Percentiles rank a stretch among this genome's conserved stretches.
Conservation (phyloP, 768 basidiomycete genomes). For the Lentinula boryana region DNA sequence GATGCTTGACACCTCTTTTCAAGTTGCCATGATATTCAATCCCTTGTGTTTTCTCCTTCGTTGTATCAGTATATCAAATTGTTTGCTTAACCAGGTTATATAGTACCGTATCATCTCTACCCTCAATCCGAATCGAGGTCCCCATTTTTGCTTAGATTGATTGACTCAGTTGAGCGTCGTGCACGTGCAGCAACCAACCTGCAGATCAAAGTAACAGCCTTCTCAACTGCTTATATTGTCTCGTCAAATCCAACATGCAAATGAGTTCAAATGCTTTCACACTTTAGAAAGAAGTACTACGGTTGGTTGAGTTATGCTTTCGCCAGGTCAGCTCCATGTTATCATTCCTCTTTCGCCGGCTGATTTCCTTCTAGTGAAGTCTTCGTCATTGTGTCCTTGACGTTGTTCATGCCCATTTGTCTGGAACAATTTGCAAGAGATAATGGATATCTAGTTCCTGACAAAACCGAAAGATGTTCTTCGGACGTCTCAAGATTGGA, state of each 20-base stretch:
- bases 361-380: slow-evolving; percentile 49
- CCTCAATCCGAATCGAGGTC: not conserved
- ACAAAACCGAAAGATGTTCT: slow-evolving; percentile 54
- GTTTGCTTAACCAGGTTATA: not conserved
- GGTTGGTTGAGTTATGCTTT: slow-evolving; percentile 87
- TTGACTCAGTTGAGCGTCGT: not conserved
- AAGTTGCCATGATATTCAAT: not conserved
- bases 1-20: not conserved
- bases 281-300: not conserved
- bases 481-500: slow-evolving; percentile 6
- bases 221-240: not conserved
- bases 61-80: not conserved
- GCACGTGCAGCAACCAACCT: not conserved
- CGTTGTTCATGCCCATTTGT: slow-evolving; percentile 78
- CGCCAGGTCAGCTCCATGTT: slow-evolving; percentile 49
- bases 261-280: not conserved
- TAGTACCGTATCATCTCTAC: not conserved
- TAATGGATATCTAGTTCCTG: slow-evolving; percentile 75
- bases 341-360: not conserved
- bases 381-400: slow-evolving; percentile 76
- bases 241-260: not conserved
- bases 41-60: not conserved
- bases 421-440: slow-evolving; percentile 87
- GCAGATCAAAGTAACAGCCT: not conserved
- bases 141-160: not conserved